Evolutionary conservation across 108 stramenopile genomes (phyloP), one percentile per base, ranked within the genome.

Genomic region (Pseudonitzschia delicatissima): DNA sequence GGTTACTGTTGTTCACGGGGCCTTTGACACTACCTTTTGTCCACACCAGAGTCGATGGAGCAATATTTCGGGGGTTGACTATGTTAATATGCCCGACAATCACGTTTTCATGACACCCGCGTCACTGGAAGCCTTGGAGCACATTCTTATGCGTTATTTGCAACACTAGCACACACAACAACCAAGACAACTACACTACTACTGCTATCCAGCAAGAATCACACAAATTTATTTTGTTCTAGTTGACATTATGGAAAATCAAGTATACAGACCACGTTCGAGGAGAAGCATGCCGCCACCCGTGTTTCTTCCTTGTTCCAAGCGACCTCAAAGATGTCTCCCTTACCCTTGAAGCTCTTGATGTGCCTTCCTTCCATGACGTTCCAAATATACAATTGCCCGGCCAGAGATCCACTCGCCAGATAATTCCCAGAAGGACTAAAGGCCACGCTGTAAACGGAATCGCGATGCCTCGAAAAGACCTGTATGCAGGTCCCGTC

Each of bases 281-380:
- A 92, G 25, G 91, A 91, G 64, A 91, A 95, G 60, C 91, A 93
- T 26, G 89, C 91, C 28, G 94, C 94, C 20, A 95, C 87, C 61
- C 91, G 72, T 37, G 86, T 90, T 79, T 91, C 91, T 79, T 93
- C 91, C 55, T 79, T 87, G 71, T 95, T 95, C 94, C 94, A 95
- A 47, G 94, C 91, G 50, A 95, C 94, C 71, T 95, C 94, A 67
- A 95, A 95, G 35, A 95, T 95, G 53, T 95, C 94, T 20, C 91
- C 94, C 40, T 83, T 86, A 4, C 94, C 94, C 76, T 88, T 90
- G 70, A 83, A 93, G 66, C 88, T 95, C 70, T 88, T 91, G 26
- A 92, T 79, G 35, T 86, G 81, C 35, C 66, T 69, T 65, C 90
- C 91, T 53, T 79, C 76, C 52, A 73, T 33, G n/a, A 92, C 88